Conservation (phyloP, 2,329 filamentous ascomycete genomes). For the Eurotiales sp. region DNA sequence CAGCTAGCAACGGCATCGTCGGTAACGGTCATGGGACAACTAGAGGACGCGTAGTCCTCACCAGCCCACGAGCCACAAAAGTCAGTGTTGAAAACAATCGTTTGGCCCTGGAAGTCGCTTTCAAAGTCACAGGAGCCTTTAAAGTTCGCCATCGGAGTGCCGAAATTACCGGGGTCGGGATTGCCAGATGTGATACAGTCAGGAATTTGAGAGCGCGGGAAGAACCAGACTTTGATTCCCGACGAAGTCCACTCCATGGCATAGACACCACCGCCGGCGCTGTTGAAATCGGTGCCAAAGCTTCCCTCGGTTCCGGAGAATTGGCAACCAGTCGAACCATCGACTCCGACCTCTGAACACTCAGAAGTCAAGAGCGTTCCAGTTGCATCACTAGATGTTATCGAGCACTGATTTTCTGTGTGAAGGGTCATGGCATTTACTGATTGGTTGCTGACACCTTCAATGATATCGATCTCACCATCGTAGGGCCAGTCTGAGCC, state of each 20-base stretch:
- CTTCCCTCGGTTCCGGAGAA: slow-evolving; percentile 36
- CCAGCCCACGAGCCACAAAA: slow-evolving; percentile 58
- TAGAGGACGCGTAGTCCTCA: slow-evolving; percentile 44
- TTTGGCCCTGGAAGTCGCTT: slow-evolving; percentile 38
- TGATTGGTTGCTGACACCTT: slow-evolving; percentile 47
- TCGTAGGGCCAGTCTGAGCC: slow-evolving; percentile 39
- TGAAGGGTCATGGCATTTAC: slow-evolving; percentile 49
- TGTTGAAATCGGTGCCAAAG: slow-evolving; percentile 55
- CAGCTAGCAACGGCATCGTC: slow-evolving; percentile 63
- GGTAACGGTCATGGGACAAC: slow-evolving; percentile 52
- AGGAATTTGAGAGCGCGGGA: slow-evolving; percentile 44
- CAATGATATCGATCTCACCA: slow-evolving; percentile 50
- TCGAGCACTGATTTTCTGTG: slow-evolving; percentile 42
- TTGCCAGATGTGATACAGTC: slow-evolving; percentile 39
- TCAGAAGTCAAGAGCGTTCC: slow-evolving; percentile 28
- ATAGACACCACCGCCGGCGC: slow-evolving; percentile 46
- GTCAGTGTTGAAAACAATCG: slow-evolving; percentile 49
- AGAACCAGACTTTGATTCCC: slow-evolving; percentile 52
- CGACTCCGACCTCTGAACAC: slow-evolving; percentile 22
- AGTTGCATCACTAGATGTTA: slow-evolving; percentile 44
- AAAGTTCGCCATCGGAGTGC: slow-evolving; percentile 45
- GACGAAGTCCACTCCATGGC: slow-evolving; percentile 47
- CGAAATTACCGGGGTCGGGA: slow-evolving; percentile 46
- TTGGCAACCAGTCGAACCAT: slow-evolving; percentile 48
- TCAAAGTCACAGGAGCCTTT: slow-evolving; percentile 39